phyloP scores from a whole-genome alignment of 2,329 filamentous ascomycete species.

The Ceratocystis albifundus region DNA sequence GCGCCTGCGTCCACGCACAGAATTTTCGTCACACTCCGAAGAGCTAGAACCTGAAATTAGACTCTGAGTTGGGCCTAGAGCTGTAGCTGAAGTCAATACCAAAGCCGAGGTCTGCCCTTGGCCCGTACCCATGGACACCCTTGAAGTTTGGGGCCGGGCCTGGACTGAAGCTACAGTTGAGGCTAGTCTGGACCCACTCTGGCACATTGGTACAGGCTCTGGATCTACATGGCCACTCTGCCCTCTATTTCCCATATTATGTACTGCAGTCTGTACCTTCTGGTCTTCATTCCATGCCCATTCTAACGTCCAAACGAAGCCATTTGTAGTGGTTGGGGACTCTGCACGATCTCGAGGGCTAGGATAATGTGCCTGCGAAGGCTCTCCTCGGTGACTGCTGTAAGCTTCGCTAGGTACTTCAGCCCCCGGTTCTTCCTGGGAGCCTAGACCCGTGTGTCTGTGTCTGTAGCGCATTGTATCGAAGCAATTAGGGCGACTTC shows the following conservation, averaged over 20 bases:
- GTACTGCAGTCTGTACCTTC: not conserved
- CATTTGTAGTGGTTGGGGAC: not conserved
- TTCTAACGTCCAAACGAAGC: constrained; percentile 1
- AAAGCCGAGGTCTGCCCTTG: not conserved
- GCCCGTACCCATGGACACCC: not conserved
- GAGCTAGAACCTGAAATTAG: not conserved
- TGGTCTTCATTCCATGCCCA: not conserved
- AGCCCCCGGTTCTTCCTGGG: not conserved
- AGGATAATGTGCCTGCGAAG: not conserved
- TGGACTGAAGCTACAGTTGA: not conserved
- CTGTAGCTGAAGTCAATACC: not conserved
- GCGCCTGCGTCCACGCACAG: not conserved
- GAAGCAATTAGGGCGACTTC: not conserved
- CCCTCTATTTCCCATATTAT: not conserved
- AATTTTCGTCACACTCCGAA: not conserved
- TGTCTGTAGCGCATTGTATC: not conserved
- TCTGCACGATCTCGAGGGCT: not conserved
- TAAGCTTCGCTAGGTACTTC: not conserved
- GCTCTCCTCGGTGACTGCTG: not conserved
- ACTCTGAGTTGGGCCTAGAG: not conserved
- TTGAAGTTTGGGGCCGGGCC: not conserved
- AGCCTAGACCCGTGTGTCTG: not conserved
- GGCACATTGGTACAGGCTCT: too few species aligned
- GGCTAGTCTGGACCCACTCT: not conserved
- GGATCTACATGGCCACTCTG: not conserved